A percentile compares a stretch with the other conserved stretches of the same genome.
These are phyloP conservation scores for Cyanidioschyzon merolae DNA, from an alignment of 23 red algal species.

Conservation along the genomic window DNA sequence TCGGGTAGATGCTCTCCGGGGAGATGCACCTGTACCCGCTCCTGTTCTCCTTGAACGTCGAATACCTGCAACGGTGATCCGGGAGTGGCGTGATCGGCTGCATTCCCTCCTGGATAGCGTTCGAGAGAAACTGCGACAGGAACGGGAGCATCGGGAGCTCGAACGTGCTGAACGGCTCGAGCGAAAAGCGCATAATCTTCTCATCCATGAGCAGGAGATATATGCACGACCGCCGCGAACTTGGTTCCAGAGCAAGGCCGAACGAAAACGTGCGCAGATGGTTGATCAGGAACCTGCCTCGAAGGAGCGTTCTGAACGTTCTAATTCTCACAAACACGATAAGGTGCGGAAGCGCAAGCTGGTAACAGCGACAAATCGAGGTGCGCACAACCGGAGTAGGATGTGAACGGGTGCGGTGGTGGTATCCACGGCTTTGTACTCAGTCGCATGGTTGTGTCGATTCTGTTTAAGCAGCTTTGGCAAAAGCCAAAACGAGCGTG, in stretches of 20 bases:
- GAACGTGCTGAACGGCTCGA: slow-evolving; percentile 64
- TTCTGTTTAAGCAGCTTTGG: too few species aligned
- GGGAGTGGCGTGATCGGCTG: slow-evolving; percentile 43
- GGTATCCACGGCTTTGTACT: too few species aligned
- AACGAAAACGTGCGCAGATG: slow-evolving; percentile 35
- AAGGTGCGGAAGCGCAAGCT: too few species aligned
- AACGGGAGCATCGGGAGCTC: slow-evolving; percentile 44
- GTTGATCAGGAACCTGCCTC: slow-evolving; percentile 25
- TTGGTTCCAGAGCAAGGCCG: slow-evolving; percentile 69
- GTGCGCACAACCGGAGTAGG: too few species aligned
- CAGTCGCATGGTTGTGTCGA: too few species aligned
- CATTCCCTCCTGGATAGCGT: slow-evolving; percentile 20
- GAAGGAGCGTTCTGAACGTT: too few species aligned
- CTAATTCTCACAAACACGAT: too few species aligned
- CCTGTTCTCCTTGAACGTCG: slow-evolving; percentile 34
- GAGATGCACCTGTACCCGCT: background rate
- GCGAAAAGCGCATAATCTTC: slow-evolving; percentile 57
- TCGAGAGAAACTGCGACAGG: slow-evolving; percentile 35
- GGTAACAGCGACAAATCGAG: too few species aligned
- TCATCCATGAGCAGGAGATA: slow-evolving; percentile 66
- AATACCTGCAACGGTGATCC: slow-evolving; percentile 35
- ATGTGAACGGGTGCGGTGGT: too few species aligned
- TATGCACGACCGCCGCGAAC: slow-evolving; percentile 55
- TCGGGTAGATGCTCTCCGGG: background rate
- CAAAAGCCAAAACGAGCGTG: too few species aligned